Base-by-base conservation (phyloP, 805 yeast genomes). In the Schwanniomyces sp. region DNA sequence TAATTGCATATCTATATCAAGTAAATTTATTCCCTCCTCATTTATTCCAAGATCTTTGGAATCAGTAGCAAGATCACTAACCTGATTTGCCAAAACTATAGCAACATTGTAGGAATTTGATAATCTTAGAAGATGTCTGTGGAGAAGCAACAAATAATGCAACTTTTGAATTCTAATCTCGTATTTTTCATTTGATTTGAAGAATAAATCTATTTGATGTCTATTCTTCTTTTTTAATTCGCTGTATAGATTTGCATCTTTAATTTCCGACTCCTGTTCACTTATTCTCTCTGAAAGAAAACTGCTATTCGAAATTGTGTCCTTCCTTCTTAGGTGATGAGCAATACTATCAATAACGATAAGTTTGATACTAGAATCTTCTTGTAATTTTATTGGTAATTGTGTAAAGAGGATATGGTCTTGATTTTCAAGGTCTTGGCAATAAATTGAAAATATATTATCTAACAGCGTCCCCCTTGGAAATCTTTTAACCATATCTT, bases 301-400 rank as follows among this genome's bases (percentile, higher is more conserved):
- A 28, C 62, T 69, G 36, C 73, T 68, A 37, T 66, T 74, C 21
- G 82, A 59, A 2, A 54, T 49, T 2, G 55, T 47, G 24, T 58
- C 66, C 52, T 84, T 89, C 1, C 83, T 83, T 48, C 95, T 70
- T 28, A 91, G 63, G 62, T 87, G 96, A 58, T 89, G 96, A 0
- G 92, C 83, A 4, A 91, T 80, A 29, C 96, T 87, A 64, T 92
- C 98, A 8, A 91, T 72, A 1, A 90, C 75, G 0, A 92, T 72
- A 26, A 86, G 58, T 38, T 79, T 84, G 2, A 85, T 71, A 6
- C 59, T 54, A 0, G 66, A 63, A 10, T 61, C 52, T 28, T 67
- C 60, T 28, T 44, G 51, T 26, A 87, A 64, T 38, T 53, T 51
- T 1, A 74, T 66, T 0, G 94, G 95, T 4, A 91, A 67, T 57